Evolutionary conservation across 768 basidiomycete genomes (phyloP).

Genomic region (Tulasnella sp.): DNA sequence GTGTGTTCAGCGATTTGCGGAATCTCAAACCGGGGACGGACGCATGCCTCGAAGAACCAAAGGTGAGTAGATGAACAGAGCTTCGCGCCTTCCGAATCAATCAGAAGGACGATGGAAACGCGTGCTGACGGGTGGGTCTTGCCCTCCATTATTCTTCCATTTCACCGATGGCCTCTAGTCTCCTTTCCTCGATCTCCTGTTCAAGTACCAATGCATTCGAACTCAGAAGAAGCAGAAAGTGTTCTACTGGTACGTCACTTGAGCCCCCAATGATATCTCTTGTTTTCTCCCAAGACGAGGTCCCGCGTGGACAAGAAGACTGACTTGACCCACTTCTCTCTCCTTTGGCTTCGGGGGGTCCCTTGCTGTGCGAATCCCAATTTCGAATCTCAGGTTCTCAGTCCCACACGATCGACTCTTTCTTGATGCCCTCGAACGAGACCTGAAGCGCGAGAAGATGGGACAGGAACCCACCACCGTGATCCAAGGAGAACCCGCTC

Average conservation of each 20-base stretch:
- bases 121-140: neutral
- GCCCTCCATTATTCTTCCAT: neutral
- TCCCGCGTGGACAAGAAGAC: neutral
- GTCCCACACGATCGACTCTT: slow-evolving; percentile 96
- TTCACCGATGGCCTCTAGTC: slow-evolving; percentile 48
- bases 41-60: slow-evolving; percentile 93
- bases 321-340: slow-evolving; percentile 14
- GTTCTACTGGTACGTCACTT: slow-evolving; percentile 78
- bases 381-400: slow-evolving; percentile 64
- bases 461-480: slow-evolving; percentile 80
- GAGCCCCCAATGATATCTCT: neutral
- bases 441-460: slow-evolving; percentile 92
- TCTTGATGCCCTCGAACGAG: slow-evolving; percentile 92
- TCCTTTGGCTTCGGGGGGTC: neutral
- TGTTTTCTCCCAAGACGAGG: neutral
- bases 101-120: neutral
- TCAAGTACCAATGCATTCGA: slow-evolving; percentile 94
- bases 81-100: neutral
- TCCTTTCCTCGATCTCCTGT: slow-evolving; percentile 85
- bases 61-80: slow-evolving; percentile 50
- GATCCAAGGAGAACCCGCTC: slow-evolving; percentile 72
- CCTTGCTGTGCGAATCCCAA: slow-evolving; percentile 2
- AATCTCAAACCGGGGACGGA: slow-evolving; percentile 93
- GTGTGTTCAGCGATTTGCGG: slow-evolving; percentile 86
- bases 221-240: slow-evolving; percentile 99